phyloP scores from a whole-genome alignment of 1,284 basidiomycete genomes.

The Takashimella koratensis region DNA sequence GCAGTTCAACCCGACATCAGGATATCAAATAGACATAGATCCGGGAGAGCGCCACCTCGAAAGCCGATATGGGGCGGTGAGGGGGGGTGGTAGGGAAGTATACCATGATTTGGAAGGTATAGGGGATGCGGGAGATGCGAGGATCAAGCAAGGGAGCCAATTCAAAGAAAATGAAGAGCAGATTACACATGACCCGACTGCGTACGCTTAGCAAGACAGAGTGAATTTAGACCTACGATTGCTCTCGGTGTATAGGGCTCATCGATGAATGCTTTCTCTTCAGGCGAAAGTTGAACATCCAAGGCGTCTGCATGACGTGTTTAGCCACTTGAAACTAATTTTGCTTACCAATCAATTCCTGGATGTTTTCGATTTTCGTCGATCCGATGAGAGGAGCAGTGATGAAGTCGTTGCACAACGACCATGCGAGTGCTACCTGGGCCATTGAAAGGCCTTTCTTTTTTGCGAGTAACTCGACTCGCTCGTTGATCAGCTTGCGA shows the following conservation, averaged over 20 bases:
- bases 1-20: too few species aligned
- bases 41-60: too few species aligned
- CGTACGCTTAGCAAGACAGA: too few species aligned
- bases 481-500: slow-evolving; percentile 63
- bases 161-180: too few species aligned
- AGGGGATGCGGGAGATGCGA: too few species aligned
- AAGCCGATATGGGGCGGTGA: too few species aligned
- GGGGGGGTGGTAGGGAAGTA: too few species aligned
- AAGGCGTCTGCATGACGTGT: slow-evolving; percentile 10
- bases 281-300: slow-evolving; percentile 19
- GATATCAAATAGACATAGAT: too few species aligned
- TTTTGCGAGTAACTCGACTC: slow-evolving; percentile 55
- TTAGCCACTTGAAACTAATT: background rate
- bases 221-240: slow-evolving; percentile 20
- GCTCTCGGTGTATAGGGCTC: slow-evolving; percentile 12
- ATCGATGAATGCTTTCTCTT: slow-evolving; percentile 26
- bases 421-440: slow-evolving; percentile 50
- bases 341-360: slow-evolving; percentile 28
- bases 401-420: slow-evolving; percentile 20
- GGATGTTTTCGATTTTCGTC: slow-evolving; percentile 26
- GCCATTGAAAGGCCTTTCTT: slow-evolving; percentile 57
- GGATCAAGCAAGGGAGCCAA: too few species aligned
- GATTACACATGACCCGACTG: too few species aligned
- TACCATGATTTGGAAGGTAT: too few species aligned
- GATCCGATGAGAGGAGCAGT: slow-evolving; percentile 39